Percentiles rank a stretch among this genome's conserved stretches.
Conservation (phyloP, 164 flowering plant species). For the Dillenia turbinata region DNA sequence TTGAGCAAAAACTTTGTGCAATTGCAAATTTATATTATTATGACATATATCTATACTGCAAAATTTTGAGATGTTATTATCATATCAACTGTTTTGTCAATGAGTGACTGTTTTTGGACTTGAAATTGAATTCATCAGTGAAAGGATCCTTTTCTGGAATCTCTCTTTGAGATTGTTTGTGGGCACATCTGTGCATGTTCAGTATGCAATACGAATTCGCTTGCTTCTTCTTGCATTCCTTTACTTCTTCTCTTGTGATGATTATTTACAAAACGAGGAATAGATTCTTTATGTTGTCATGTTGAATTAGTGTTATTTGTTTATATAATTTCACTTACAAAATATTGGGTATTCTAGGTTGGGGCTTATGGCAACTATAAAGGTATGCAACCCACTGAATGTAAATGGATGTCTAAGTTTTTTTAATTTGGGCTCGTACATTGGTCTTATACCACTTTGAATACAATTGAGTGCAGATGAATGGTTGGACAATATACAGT, state of each 20-base stretch:
- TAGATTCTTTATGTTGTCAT: background rate
- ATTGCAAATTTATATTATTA: no score
- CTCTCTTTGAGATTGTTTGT: background rate
- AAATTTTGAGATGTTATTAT: no score
- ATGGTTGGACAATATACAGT: background rate
- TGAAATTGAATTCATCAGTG: no score
- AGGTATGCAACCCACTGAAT: slow-evolving; percentile 1
- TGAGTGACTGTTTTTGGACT: no score
- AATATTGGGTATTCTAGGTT: slow-evolving; percentile 5
- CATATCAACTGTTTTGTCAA: no score
- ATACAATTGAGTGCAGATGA: background rate
- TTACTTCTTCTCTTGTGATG: background rate
- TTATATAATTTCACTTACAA: background rate
- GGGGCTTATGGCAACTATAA: slow-evolving; percentile 10
- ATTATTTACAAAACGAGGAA: background rate
- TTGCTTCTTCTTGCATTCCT: background rate
- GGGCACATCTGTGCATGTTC: background rate
- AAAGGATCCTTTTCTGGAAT: no score
- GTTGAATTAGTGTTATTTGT: background rate
- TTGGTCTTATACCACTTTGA: background rate
- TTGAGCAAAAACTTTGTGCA: no score
- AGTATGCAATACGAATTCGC: background rate
- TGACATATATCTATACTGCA: no score
- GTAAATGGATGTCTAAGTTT: background rate
- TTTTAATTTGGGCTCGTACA: no score